Percentiles rank a stretch among this genome's conserved stretches.
Conservation (phyloP, 345 rosid genomes). For the Camelina hispida region DNA sequence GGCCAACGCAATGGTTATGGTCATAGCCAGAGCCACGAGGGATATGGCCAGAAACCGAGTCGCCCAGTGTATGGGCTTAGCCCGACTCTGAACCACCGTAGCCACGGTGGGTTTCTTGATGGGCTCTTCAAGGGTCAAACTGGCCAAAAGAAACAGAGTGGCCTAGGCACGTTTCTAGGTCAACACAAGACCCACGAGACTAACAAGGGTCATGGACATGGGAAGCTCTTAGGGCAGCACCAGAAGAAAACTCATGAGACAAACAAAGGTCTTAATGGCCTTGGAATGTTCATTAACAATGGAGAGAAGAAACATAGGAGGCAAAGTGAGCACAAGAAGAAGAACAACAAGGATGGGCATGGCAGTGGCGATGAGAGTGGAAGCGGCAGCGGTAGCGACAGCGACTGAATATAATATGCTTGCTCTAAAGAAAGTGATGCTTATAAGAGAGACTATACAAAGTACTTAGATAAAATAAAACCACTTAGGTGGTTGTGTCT, state of each 20-base stretch:
- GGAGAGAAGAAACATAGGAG: constrained; percentile 40
- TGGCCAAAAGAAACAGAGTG: constrained; percentile 20
- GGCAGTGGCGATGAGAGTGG: constrained; percentile 37
- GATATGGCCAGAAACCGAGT: constrained; percentile 3
- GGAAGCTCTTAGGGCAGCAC: constrained; percentile 37
- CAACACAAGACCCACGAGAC: constrained; percentile 32
- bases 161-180: constrained; percentile 20
- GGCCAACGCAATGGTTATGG: constrained; percentile 21
- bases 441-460: neutral
- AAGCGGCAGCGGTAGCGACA: constrained; percentile 41
- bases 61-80: constrained; percentile 33
- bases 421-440: neutral
- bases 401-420: constrained; percentile 27
- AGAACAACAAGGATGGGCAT: constrained; percentile 35
- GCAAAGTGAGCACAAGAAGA: constrained; percentile 34
- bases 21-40: constrained; percentile 4
- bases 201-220: constrained; percentile 29
- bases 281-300: constrained; percentile 40
- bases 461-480: constrained; percentile 19
- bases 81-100: constrained; percentile 38
- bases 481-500: constrained; percentile 32
- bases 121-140: constrained; percentile 37
- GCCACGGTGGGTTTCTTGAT: constrained; percentile 42
- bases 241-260: constrained; percentile 37
- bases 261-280: constrained; percentile 32